Conservation (phyloP, 257 asterid species). For the Scutellaria barbata region DNA sequence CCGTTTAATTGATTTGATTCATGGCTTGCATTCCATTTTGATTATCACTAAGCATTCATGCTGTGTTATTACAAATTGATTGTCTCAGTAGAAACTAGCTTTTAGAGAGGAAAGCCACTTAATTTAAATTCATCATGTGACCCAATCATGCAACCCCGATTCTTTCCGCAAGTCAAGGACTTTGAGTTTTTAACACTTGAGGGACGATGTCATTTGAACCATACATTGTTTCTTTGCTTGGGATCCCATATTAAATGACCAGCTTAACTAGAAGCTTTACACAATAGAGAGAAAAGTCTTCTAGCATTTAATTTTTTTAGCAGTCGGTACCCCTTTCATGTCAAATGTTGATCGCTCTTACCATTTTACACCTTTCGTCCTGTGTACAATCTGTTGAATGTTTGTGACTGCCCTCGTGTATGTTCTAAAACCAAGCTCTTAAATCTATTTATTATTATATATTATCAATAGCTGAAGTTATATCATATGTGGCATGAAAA, state of each 20-base stretch:
- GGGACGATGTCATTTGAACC: background rate
- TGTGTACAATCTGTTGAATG: conserved; percentile 10
- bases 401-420: background rate
- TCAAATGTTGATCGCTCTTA: no score
- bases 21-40: conserved; percentile 6
- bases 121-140: background rate
- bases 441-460: conserved; percentile 24
- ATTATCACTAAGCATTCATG: background rate
- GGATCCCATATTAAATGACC: background rate
- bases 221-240: background rate
- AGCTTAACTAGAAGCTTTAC: background rate
- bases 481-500: conserved; percentile 13
- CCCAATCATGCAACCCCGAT: background rate
- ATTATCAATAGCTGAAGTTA: conserved; percentile 32
- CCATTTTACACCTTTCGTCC: background rate
- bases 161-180: conserved; percentile 10
- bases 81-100: conserved; percentile 4
- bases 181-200: conserved; percentile 8
- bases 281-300: conserved; percentile 10
- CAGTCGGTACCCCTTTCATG: conserved; percentile 15
- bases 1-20: conserved; percentile 1
- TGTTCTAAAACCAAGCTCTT: conserved; percentile 9
- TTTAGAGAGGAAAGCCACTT: background rate
- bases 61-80: background rate
- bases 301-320: background rate